Evolutionary conservation across 352 stramenopile genomes (phyloP), one percentile per base, ranked within the genome.

Genomic region (Globisporangium iwayamae): DNA sequence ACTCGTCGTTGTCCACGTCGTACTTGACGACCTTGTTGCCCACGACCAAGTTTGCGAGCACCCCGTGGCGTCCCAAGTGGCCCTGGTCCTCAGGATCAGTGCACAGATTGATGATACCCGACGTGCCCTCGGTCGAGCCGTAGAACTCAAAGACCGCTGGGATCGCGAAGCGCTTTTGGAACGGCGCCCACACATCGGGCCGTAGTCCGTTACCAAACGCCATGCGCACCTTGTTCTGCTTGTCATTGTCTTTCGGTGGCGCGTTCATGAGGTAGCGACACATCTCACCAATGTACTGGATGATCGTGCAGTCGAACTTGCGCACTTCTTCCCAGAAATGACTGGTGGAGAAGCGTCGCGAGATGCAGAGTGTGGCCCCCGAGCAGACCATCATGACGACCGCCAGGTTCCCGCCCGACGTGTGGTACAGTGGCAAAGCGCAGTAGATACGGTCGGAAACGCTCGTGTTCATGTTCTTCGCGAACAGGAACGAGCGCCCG

Each of bases 201-300:
- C 91, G 86, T 34, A 98, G 62, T 2, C 93, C 93, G 59, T 98
- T 98, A 4, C 93, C 93, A 63, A 98, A 93, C 0, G 90, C 89
- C 39, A 93, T 74, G 48, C 85, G 82, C 43, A 93, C 75, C 52
- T 78, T 67, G 60, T 93, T 87, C 39, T 85, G 71, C 60, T 81
- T 76, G 68, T 93, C 84, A 45, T 76, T 80, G 36, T 68, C 56
- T 30, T 67, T 70, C 1, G 72, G 60, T 7, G 84, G 73, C 25
- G 80, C 72, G 54, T 84, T 83, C 51, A 93, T 65, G 30, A 97
- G 68, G 71, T 97, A 97, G 2, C 89, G 73, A 67, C 84, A 96
- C 73, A 97, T 91, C 48, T 97, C 90, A 20, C 90, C 90, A 67
- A 97, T 97, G 66, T 97, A 97, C 65, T 97, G 90, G 14, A 95